Conservation (phyloP, 2,329 filamentous ascomycete species). For the Paracamarosporium sp. region DNA sequence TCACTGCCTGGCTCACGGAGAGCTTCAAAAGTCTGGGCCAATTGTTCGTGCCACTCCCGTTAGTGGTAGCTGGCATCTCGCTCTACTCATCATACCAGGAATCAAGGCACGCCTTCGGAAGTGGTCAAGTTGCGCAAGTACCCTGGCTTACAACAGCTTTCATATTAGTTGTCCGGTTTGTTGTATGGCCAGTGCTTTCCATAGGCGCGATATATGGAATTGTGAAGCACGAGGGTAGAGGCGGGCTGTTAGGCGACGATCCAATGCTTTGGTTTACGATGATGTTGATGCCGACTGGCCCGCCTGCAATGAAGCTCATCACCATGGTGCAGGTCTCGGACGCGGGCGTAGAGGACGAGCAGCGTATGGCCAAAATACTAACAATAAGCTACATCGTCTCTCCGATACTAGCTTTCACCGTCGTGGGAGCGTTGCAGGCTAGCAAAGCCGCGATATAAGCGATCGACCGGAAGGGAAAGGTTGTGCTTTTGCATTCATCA, state of each 20-base stretch:
- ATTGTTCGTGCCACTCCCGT: conserved; percentile 36
- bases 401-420: conserved; percentile 37
- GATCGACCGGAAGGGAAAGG: too few species aligned
- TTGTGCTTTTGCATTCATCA: too few species aligned
- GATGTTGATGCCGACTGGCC: conserved; percentile 65
- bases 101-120: conserved; percentile 9
- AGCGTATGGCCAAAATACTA: conserved; percentile 59
- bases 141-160: conserved; percentile 30
- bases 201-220: conserved; percentile 63
- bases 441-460: conserved; percentile 31
- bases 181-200: conserved; percentile 32
- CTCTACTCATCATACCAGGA: conserved; percentile 34
- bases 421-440: conserved; percentile 39
- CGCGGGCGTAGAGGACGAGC: conserved; percentile 52
- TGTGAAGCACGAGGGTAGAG: conserved; percentile 55
- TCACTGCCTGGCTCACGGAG: conserved; percentile 39
- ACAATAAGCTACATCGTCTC: conserved; percentile 43
- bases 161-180: conserved; percentile 33
- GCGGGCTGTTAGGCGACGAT: conserved; percentile 57
- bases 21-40: conserved; percentile 35
- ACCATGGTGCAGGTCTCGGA: conserved; percentile 59
- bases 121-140: neutral
- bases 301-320: conserved; percentile 60
- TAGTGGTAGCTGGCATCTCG: conserved; percentile 37
- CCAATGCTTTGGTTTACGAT: conserved; percentile 70